phyloP scores from a whole-genome alignment of 306 rosid species.

The Styphnolobium japonicum region DNA sequence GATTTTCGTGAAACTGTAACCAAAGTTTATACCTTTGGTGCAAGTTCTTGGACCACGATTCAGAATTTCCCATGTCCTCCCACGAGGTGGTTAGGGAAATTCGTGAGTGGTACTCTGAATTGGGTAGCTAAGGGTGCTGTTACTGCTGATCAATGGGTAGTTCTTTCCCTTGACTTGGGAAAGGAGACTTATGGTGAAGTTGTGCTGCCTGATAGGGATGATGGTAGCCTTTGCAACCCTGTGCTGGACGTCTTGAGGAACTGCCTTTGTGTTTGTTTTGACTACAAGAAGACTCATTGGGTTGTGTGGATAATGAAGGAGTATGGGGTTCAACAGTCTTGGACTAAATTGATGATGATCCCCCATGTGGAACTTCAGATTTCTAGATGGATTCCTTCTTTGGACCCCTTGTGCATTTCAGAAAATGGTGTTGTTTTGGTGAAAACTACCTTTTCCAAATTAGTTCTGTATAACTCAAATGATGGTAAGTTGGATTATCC shows the following conservation, averaged over 20 bases:
- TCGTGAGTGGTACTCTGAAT: slow-evolving; percentile 10
- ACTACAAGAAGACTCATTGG: not conserved
- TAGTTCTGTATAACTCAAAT: not conserved
- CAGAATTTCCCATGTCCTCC: not conserved
- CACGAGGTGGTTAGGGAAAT: not conserved
- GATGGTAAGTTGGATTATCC: not conserved
- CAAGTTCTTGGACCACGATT: not conserved
- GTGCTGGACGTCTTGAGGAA: not conserved
- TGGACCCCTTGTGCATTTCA: not conserved
- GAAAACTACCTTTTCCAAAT: not conserved
- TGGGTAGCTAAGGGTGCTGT: not conserved
- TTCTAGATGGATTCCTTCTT: not conserved
- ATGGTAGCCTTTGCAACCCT: not conserved
- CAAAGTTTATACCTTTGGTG: slow-evolving; percentile 4
- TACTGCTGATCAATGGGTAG: not conserved
- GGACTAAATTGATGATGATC: slow-evolving; percentile 12
- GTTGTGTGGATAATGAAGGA: slow-evolving; percentile 21
- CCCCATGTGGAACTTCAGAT: not conserved
- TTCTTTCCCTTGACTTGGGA: not conserved
- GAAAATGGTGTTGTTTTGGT: not conserved
- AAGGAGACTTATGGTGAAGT: slow-evolving; percentile 6
- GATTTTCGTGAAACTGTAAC: not conserved
- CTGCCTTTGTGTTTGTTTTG: slow-evolving; percentile 10
- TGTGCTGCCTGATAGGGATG: not conserved
- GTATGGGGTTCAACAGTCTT: not conserved